phyloP scores from a whole-genome alignment of 2,329 filamentous ascomycete genomes.

The Neoascochyta sp. region DNA sequence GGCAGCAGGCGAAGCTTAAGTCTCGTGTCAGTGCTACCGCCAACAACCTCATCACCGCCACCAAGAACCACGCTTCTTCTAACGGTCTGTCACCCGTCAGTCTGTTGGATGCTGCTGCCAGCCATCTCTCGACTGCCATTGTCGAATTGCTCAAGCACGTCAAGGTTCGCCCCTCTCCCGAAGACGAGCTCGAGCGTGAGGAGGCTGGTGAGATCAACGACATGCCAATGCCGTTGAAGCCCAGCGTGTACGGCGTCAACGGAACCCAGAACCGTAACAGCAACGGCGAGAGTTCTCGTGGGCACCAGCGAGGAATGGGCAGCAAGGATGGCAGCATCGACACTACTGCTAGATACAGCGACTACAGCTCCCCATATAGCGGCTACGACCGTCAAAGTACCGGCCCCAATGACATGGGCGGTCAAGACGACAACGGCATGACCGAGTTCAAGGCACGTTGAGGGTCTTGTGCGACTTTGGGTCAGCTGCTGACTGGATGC shows the following conservation, averaged over 20 bases:
- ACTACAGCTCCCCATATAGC: conserved; percentile 37
- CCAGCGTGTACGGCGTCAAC: conserved; percentile 15
- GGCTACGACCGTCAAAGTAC: conserved; percentile 34
- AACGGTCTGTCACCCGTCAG: conserved; percentile 89
- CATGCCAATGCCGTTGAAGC: conserved; percentile 35
- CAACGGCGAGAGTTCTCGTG: conserved; percentile 5
- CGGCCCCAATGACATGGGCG: conserved; percentile 21
- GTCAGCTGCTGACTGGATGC: too few species aligned
- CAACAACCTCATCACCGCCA: conserved; percentile 91
- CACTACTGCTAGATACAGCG: conserved; percentile 33
- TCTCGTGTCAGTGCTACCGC: conserved; percentile 84
- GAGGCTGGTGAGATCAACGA: conserved; percentile 52
- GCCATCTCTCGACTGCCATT: conserved; percentile 79
- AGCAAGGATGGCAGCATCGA: conserved; percentile 38
- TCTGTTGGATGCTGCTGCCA: conserved; percentile 86
- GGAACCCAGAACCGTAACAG: conserved; percentile 3
- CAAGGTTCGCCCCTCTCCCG: conserved; percentile 75
- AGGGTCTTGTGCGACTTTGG: too few species aligned
- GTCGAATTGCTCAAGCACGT: conserved; percentile 80
- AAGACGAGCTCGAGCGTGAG: conserved; percentile 72
- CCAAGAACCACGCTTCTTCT: conserved; percentile 82
- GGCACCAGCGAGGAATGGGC: conserved; percentile 18
- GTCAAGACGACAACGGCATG: conserved; percentile 38
- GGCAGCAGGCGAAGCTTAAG: conserved; percentile 68
- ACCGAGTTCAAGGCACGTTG: conserved; percentile 58